Evolutionary conservation across 768 basidiomycete genomes (phyloP), one percentile per base, ranked within the genome.

Genomic region (Xerocomellus chrysenteron): DNA sequence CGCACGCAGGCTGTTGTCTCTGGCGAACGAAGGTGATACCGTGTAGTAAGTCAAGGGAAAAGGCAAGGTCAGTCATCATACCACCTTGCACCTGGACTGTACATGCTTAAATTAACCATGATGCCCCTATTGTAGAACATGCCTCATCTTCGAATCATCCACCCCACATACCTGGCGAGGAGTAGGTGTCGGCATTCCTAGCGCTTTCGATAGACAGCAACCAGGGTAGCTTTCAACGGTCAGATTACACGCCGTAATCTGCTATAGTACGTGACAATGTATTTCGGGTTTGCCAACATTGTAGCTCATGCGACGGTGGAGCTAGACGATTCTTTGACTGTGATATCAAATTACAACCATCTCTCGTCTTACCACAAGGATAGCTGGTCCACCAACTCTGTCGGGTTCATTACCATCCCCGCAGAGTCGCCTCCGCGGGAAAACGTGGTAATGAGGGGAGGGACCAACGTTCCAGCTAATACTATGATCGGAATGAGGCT

Each of bases 1-100:
- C 71, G 70, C 16, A 73, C 81, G 2, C 81, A 83, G 61, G 65
- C 57, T 12, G 61, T 70, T 32, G 47, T 61, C 43, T 52, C 72
- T 33, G 28, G 37, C 19, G 63, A 69, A n/a, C 50, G 21, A n/a
- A 47, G 51, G 43, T 64, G 62, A 54, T 26, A 41, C 45, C 8
- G 32, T 37, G 16, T 12, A 10, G 5, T 37, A 35, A 12, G 35
- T 28, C 8, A 21, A 13, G 41, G 24, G 56, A 35, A 6, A 21
- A 19, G 21, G 33, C 44, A 17, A 46, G 60, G 63, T 58, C 44
- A 32, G 54, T 56, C 21, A 19, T 35, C 24, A 30, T 12, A 36
- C n/a, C 17, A 14, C 13, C 26, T 19, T 17, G 3, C 16, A 24
- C 17, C 24, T 32, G 11, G 11, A 33, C 12, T 6, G 10, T 19